Evolutionary conservation across 768 basidiomycete genomes (phyloP), one percentile per base, ranked within the genome.

Genomic region (Infundibulicybe gibba): DNA sequence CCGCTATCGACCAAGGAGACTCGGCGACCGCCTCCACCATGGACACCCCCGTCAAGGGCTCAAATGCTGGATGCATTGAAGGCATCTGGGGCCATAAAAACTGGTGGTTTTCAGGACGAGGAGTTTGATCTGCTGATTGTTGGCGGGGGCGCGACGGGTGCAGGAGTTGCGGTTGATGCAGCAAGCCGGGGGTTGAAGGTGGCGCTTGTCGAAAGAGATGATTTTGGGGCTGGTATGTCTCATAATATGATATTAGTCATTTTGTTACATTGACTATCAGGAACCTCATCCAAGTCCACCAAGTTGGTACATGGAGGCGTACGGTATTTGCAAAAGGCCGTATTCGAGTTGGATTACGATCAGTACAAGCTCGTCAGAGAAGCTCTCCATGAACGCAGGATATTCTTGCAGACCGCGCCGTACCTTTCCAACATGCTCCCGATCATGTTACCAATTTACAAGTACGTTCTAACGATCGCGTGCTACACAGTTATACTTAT

Each of bases 261-360:
- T 38, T 40, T 19, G 41, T 46, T 5, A 31, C 44, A 12, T 43
- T 13, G n/a, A 11, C 49, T 32, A 10, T 14, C 57, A 91, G 92
- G 94, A 14, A 97, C 95, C 0, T 95, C 92, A 0, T 95, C 92
- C 5, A 98, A 98, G 61, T 94, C 92, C 6, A 98, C 97, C 1
- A 98, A 99, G 64, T 85, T 99, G 44, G 95, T 99, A 1, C 97
- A 99, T 67, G 95, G 95, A 13, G 95, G 95, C 33, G 95, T 98
- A 2, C 83, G 95, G 1, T 99, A 99, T 65, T 80, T 99, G 10
- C 95, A 99, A 60, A 99, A 98, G 61, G 95, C 95, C 3, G 79
- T 97, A 32, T 80, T 94, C 58, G 94, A 95, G 57, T 80, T 97
- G 51, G 95, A 98, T 61, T 97, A 95, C 57, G 93, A 93, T 60